Conservation (phyloP, 2,329 filamentous ascomycete species). For the Pseudogymnoascus sp. region DNA sequence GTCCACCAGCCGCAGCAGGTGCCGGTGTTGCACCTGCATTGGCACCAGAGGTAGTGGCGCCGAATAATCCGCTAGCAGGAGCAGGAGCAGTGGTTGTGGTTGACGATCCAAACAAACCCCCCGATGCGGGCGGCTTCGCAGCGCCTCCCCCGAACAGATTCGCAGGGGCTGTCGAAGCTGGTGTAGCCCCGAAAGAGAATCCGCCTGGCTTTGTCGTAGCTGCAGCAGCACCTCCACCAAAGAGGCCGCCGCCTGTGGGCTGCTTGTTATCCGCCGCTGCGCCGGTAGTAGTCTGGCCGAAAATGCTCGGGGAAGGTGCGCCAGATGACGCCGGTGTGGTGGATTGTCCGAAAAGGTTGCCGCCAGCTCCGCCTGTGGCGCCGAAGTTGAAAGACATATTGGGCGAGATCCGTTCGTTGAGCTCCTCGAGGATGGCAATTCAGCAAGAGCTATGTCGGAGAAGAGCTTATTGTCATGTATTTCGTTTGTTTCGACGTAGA, state of each 20-base stretch:
- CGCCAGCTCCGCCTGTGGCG: constrained; percentile 9
- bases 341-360: constrained; percentile 8
- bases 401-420: not conserved
- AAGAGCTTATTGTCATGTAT: constrained; percentile 4
- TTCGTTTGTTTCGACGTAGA: not conserved
- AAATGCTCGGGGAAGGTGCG: constrained; percentile 22
- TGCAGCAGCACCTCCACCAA: constrained; percentile 6
- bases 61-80: constrained; percentile 19
- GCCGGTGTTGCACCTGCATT: constrained; percentile 8
- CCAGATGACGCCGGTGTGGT: constrained; percentile 17
- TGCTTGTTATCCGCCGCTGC: not conserved
- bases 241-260: constrained; percentile 10
- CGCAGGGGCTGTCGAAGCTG: constrained; percentile 12
- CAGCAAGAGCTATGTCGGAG: not conserved
- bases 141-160: not conserved
- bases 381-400: constrained; percentile 30
- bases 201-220: not conserved
- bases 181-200: constrained; percentile 9
- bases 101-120: constrained; percentile 19
- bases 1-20: constrained; percentile 22
- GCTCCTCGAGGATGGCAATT: not conserved
- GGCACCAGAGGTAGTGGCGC: constrained; percentile 5
- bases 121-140: constrained; percentile 10
- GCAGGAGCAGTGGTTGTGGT: constrained; percentile 21
- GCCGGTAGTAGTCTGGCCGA: constrained; percentile 20